Percentiles rank a stretch among this genome's conserved stretches.
These are phyloP conservation scores for Urtica urens DNA, from an alignment of 306 rosid species.

Conservation along the genomic window DNA sequence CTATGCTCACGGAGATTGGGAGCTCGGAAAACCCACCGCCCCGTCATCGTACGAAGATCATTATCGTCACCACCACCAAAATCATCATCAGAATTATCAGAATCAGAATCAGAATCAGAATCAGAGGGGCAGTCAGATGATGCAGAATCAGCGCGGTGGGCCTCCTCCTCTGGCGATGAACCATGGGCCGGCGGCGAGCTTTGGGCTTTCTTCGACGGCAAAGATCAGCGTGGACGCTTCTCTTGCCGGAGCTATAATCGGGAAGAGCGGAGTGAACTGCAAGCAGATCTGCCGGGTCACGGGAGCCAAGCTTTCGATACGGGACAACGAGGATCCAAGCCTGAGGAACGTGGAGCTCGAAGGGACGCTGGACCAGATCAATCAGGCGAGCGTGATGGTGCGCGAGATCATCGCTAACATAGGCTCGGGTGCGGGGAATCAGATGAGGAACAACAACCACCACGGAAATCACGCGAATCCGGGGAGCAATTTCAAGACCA, in stretches of 20 bases:
- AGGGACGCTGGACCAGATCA: constrained; percentile 64
- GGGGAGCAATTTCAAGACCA: constrained; percentile 57
- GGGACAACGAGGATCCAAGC: constrained; percentile 71
- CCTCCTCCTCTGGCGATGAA: constrained; percentile 27
- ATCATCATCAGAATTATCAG: constrained; percentile 31
- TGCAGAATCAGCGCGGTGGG: constrained; percentile 30
- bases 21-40: constrained; percentile 58
- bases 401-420: constrained; percentile 58
- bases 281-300: constrained; percentile 76
- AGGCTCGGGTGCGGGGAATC: constrained; percentile 38
- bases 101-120: too few species aligned
- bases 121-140: constrained; percentile 37
- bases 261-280: constrained; percentile 67
- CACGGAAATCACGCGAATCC: constrained; percentile 17
- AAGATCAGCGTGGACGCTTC: constrained; percentile 74
- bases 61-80: constrained; percentile 20
- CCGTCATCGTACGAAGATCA: constrained; percentile 57
- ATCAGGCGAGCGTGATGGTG: constrained; percentile 78
- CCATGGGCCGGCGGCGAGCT: constrained; percentile 54
- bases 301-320: constrained; percentile 65
- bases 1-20: constrained; percentile 74
- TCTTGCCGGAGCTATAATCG: constrained; percentile 76
- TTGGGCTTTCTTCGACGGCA: constrained; percentile 73
- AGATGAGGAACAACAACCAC: constrained; percentile 32
- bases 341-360: constrained; percentile 76